phyloP scores from a whole-genome alignment of 148 eudicot species.

The Nepenthes gracilis region DNA sequence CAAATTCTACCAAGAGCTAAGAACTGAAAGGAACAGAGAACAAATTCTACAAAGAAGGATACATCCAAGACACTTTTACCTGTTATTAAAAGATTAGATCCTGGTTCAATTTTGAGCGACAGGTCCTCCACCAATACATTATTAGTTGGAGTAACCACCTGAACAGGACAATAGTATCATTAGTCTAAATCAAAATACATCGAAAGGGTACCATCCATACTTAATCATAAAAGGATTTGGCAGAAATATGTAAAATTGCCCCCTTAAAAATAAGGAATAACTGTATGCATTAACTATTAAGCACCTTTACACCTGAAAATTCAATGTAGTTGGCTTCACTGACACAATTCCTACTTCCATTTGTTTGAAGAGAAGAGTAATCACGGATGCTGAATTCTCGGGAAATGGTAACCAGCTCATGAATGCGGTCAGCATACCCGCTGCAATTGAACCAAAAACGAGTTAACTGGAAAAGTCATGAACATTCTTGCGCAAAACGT shows the following conservation, averaged over 20 bases:
- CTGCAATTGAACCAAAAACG: conserved; percentile 28
- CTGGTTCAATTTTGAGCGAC: conserved; percentile 71
- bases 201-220: too few relatives aligned
- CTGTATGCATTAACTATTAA: background rate
- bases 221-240: too few relatives aligned
- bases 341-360: conserved; percentile 68
- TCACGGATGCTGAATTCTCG: conserved; percentile 65
- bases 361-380: conserved; percentile 43
- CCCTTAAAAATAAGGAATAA: conserved; percentile 2
- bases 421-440: conserved; percentile 98
- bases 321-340: conserved; percentile 89
- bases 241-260: background rate
- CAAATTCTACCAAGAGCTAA: background rate
- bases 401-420: conserved; percentile 77
- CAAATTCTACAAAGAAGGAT: background rate
- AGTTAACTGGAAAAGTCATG: too few relatives aligned
- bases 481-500: too few relatives aligned
- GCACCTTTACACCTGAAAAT: conserved; percentile 84
- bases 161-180: background rate
- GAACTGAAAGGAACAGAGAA: background rate
- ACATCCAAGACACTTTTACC: conserved; percentile 22
- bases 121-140: conserved; percentile 91
- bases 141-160: conserved; percentile 97
- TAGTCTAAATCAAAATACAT: too few relatives aligned
- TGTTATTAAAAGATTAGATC: conserved; percentile 95